Evolutionary conservation across 2,329 filamentous ascomycete species (phyloP), one percentile per base, ranked within the genome.

Genomic region (Colletotrichum lentis): DNA sequence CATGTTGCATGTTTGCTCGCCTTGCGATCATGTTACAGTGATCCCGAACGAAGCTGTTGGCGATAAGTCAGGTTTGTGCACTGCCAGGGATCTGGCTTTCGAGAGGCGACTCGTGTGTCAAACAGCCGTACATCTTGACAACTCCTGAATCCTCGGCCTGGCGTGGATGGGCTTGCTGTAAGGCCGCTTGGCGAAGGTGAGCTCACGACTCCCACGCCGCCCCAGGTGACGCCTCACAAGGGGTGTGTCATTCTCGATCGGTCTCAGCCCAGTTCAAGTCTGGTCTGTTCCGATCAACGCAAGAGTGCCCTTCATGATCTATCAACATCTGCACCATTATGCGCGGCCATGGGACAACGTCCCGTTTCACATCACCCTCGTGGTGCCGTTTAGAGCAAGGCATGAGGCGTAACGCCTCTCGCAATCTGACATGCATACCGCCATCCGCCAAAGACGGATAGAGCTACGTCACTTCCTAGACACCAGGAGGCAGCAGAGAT

Each of bases 341-440:
- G 44, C 43, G 20, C 43, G 65, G 46, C 60, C 64, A 64, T 68
- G 62, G 41, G 41, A 56, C 39, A 60, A 55, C 47, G 37, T 64
- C 55, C 49, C 55, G 55, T 59, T 55, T 20, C 49, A 68, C 55
- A 22, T 39, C 60, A 47, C 54, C 44, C 39, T 64, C 39, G n/a
- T 20, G 41, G 44, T 27, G 47, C 35, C 41, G 35, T 35, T 46
- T 22, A 37, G 43, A n/a, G 39, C 41, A 43, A 24, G 55, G 47
- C 35, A 39, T 39, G 53, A 49, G 47, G 55, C 16, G n/a, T 37
- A 22, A 24, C 41, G 47, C 47, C 31, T 50, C 27, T n/a, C n/a
- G 31, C 54, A 44, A 37, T 60, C 65, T 65, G 55, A 68, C 62
- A 68, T 65, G 62, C 65, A 65, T 60, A 31, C 20, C 41, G 20